Evolutionary conservation across 768 basidiomycete species (phyloP).

Genomic region (Amyloporia xantha): DNA sequence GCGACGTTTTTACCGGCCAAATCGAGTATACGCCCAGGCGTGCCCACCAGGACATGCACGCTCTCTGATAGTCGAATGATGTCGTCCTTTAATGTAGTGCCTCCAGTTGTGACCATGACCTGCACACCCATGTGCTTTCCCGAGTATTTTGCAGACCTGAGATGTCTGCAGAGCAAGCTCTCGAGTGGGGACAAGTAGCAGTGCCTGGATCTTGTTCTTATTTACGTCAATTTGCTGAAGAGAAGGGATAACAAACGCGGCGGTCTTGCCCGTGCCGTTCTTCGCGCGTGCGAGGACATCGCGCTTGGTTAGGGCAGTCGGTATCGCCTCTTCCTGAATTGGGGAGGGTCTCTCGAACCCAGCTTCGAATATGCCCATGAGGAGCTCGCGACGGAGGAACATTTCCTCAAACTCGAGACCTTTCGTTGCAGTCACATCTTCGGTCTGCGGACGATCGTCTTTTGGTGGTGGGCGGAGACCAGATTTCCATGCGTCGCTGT

Average conservation of each 20-base stretch:
- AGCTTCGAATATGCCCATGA: slow-evolving; percentile 99
- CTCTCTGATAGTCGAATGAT: slow-evolving; percentile 85
- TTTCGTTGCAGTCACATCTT: slow-evolving; percentile 92
- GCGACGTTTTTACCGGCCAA: slow-evolving; percentile 89
- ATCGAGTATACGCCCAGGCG: slow-evolving; percentile 94
- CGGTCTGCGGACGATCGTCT: slow-evolving; percentile 92
- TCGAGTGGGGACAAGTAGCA: slow-evolving; percentile 96
- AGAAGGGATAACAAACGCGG: slow-evolving; percentile 96
- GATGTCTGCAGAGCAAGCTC: slow-evolving; percentile 96
- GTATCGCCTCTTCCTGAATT: slow-evolving; percentile 99
- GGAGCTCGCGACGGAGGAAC: slow-evolving; percentile 84
- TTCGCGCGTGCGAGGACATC: slow-evolving; percentile 95
- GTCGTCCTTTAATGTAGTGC: slow-evolving; percentile 96
- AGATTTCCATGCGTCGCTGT: slow-evolving; percentile 53
- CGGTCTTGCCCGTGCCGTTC: slow-evolving; percentile 97
- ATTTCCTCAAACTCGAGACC: slow-evolving; percentile 96
- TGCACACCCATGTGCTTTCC: slow-evolving; percentile 93
- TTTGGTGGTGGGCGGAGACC: slow-evolving; percentile 82
- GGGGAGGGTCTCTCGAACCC: slow-evolving; percentile 96
- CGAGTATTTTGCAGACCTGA: slow-evolving; percentile 97
- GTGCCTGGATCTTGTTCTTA: slow-evolving; percentile 87
- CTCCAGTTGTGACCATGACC: slow-evolving; percentile 99
- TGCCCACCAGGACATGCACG: slow-evolving; percentile 96
- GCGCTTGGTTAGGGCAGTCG: slow-evolving; percentile 86
- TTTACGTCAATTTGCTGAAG: slow-evolving; percentile 86